phyloP scores from a whole-genome alignment of 805 yeast species.

The Candida vaughaniae region DNA sequence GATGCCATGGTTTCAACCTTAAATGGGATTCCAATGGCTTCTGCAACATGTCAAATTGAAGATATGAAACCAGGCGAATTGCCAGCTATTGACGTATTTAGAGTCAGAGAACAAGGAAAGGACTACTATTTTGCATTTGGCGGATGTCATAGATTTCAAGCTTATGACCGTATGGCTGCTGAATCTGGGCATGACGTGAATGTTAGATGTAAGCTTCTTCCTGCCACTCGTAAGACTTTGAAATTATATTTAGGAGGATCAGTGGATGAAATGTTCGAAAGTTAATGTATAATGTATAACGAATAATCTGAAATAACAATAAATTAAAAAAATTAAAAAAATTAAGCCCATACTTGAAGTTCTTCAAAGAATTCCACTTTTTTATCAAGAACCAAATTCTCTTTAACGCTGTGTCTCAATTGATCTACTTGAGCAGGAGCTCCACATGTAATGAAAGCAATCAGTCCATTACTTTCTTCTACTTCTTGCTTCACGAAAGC shows the following conservation, averaged over 20 bases:
- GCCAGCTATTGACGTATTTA: slow-evolving; percentile 80
- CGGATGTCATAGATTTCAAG: slow-evolving; percentile 88
- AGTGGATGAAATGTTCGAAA: slow-evolving; percentile 48
- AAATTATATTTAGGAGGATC: slow-evolving; percentile 70
- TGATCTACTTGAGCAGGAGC: slow-evolving; percentile 59
- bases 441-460: slow-evolving; percentile 63
- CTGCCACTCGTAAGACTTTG: slow-evolving; percentile 70
- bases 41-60: slow-evolving; percentile 55
- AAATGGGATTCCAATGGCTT: slow-evolving; percentile 61
- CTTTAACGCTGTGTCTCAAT: slow-evolving; percentile 47
- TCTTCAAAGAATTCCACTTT: slow-evolving; percentile 74
- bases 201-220: slow-evolving; percentile 72
- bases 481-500: slow-evolving; percentile 37
- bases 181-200: slow-evolving; percentile 31
- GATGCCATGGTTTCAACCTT: slow-evolving; percentile 76
- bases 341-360: slow-evolving; percentile 63
- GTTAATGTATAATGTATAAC: background rate
- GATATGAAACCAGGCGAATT: slow-evolving; percentile 59
- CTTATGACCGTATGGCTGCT: slow-evolving; percentile 59
- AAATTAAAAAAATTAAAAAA: background rate
- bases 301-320: background rate
- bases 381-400: slow-evolving; percentile 38
- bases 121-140: slow-evolving; percentile 79
- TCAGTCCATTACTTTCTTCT: slow-evolving; percentile 38
- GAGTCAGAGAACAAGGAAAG: slow-evolving; percentile 61